These are phyloP conservation scores for Cubamyces sp. DNA, from an alignment of 768 basidiomycete genomes.

Conservation along the genomic window DNA sequence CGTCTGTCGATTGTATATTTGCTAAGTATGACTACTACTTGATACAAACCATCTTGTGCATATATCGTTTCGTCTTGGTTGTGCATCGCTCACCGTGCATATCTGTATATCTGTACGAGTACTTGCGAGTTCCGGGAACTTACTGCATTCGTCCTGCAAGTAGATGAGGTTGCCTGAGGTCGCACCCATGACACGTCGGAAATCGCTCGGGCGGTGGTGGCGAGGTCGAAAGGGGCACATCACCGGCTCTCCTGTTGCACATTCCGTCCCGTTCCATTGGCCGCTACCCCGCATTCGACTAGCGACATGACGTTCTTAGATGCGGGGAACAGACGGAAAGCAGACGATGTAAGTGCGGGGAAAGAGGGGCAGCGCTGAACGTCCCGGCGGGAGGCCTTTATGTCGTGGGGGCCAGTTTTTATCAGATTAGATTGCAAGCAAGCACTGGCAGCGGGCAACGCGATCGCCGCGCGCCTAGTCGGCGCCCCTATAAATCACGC, in stretches of 20 bases:
- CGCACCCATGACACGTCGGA: background rate
- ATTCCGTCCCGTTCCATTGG: slow-evolving; percentile 13
- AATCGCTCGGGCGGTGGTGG: background rate
- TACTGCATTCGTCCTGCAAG: too few species aligned
- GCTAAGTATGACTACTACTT: background rate
- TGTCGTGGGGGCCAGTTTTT: background rate
- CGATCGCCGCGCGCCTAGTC: slow-evolving; percentile 3
- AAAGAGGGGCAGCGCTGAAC: background rate
- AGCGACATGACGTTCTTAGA: background rate
- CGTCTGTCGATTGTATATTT: slow-evolving; percentile 9
- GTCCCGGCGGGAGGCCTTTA: background rate
- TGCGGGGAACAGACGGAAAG: slow-evolving; percentile 10
- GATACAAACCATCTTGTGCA: background rate
- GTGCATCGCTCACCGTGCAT: background rate
- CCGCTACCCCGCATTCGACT: slow-evolving; percentile 11
- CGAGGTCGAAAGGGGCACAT: background rate
- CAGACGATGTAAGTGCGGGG: background rate
- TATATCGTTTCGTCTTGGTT: background rate
- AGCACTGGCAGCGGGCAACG: background rate
- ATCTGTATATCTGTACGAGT: too few species aligned
- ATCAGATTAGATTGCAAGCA: background rate
- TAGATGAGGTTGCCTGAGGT: too few species aligned
- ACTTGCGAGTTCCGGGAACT: too few species aligned
- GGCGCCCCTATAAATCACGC: slow-evolving; percentile 21
- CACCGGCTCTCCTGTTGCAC: background rate